Evolutionary conservation across 169 alveolate species (phyloP).

Genomic region (Plasmodium berghei): DNA sequence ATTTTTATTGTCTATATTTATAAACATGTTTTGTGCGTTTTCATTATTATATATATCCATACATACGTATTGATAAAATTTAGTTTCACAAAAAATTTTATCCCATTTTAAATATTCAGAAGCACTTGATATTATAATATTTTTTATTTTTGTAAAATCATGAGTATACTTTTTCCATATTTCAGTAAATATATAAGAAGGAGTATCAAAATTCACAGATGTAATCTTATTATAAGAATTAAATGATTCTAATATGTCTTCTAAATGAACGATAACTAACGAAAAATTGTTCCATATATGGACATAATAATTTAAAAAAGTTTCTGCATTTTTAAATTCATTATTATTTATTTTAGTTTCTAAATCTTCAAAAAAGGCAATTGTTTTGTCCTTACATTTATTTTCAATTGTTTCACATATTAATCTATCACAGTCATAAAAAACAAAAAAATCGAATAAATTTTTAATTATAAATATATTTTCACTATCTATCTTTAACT

Average conservation of each 20-base stretch:
- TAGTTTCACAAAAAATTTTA: conserved; percentile 29
- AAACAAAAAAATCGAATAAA: conserved; percentile 61
- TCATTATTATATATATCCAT: conserved; percentile 19
- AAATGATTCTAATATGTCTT: conserved; percentile 49
- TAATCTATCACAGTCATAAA: conserved; percentile 43
- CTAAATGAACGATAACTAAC: conserved; percentile 42
- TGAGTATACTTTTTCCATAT: conserved; percentile 49
- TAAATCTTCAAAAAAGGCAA: conserved; percentile 13
- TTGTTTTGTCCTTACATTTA: conserved; percentile 44
- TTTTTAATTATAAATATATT: conserved; percentile 22
- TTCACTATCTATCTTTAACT: conserved; percentile 28
- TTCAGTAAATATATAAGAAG: conserved; percentile 39
- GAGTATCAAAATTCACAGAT: conserved; percentile 16
- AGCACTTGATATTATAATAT: conserved; percentile 23
- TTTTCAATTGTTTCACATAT: conserved; percentile 51
- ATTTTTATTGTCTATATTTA: not conserved
- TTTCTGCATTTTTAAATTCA: conserved; percentile 44
- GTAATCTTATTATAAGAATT: conserved; percentile 29
- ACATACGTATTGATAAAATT: conserved; percentile 59
- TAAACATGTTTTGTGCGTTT: not conserved
- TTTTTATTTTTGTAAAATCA: conserved; percentile 20
- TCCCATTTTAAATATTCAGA: conserved; percentile 59
- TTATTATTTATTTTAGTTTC: conserved; percentile 36
- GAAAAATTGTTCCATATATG: conserved; percentile 52
- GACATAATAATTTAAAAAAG: conserved; percentile 46